Base-by-base conservation (phyloP, 495 filamentous ascomycete genomes). In the Aspergillus carlsbadensis region DNA sequence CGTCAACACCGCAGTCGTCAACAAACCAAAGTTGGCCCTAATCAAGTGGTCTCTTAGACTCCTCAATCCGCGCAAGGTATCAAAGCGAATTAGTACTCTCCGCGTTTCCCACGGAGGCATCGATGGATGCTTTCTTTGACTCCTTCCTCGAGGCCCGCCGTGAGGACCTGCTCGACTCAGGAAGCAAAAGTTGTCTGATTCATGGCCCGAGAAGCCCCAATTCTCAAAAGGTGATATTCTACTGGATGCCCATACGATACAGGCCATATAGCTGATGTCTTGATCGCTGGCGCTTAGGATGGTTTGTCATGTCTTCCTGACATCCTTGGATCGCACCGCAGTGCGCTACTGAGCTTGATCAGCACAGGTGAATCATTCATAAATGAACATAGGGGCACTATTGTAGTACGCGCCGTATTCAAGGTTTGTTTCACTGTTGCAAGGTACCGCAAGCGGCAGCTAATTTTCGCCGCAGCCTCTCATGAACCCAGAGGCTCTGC, bases 331-430 rank as follows among this genome's bases (percentile, higher is more conserved):
- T 64, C 66, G 35, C 40, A 63, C 11, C 20, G 24, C 18, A 50
- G 39, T 13, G 64, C 60, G 20, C 41, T 71, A 11, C 56, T 71
- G 2, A 31, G 24, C 34, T 55, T 61, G 13, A 26, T 67, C 37
- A 54, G 58, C 31, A 59, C 48, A n/a, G 50, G 66, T 14, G 70
- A 73, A 35, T 61, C 63, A 22, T 71, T 64, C 67, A 42, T 58
- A 10, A 58, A 64, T 42, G 56, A 64, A 18, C 58, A 59, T 17
- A 45, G 40, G 10, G 57, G 45, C 10, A 50, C 53, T 14, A 58
- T 58, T 15, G 56, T 51, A 42, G 51, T 66, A 24, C 68, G 49
- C 35, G 33, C 72, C 4, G 58, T 60, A 0, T 49, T 72, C 18
- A 61, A 73, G 65, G 72, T 33, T 14, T 45, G 21, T 18, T 7